These are phyloP conservation scores for Sporothrix luriei DNA, from an alignment of 2,329 filamentous ascomycete species.

Conservation along the genomic window DNA sequence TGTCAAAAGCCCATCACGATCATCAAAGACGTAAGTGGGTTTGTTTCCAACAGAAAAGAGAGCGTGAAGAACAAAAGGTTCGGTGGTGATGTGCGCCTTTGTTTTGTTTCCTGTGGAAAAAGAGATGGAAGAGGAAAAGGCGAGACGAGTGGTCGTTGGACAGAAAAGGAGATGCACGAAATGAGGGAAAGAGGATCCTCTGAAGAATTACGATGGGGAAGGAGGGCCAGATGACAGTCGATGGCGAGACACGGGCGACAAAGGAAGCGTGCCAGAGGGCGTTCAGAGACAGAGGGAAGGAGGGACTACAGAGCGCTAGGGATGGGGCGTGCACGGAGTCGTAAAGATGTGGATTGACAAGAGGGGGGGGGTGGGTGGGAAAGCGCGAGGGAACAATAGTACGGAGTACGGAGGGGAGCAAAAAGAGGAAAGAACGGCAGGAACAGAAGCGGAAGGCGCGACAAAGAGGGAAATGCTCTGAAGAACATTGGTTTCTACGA, in stretches of 20 bases:
- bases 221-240: conserved; percentile 13
- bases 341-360: neutral
- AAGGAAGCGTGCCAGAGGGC: conserved; percentile 10
- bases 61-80: conserved; percentile 23
- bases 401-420: conserved; percentile 12
- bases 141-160: neutral
- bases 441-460: neutral
- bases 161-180: conserved; percentile 5
- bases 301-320: conserved; percentile 1
- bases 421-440: conserved; percentile 1
- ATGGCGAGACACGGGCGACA: conserved; percentile 19
- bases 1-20: conserved; percentile 28
- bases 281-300: conserved; percentile 19
- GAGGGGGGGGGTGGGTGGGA: conserved; percentile 19
- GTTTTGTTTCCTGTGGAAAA: conserved; percentile 27
- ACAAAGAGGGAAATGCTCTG: neutral
- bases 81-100: conserved; percentile 24
- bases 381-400: conserved; percentile 3
- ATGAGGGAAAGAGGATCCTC: conserved; percentile 27
- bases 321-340: neutral
- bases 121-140: neutral
- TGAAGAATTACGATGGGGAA: conserved; percentile 33
- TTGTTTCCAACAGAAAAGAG: conserved; percentile 8
- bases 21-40: conserved; percentile 25
- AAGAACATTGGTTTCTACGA: neutral